Evolutionary conservation across 2,329 filamentous ascomycete species (phyloP).

Genomic region (Nectriaceae sp.): DNA sequence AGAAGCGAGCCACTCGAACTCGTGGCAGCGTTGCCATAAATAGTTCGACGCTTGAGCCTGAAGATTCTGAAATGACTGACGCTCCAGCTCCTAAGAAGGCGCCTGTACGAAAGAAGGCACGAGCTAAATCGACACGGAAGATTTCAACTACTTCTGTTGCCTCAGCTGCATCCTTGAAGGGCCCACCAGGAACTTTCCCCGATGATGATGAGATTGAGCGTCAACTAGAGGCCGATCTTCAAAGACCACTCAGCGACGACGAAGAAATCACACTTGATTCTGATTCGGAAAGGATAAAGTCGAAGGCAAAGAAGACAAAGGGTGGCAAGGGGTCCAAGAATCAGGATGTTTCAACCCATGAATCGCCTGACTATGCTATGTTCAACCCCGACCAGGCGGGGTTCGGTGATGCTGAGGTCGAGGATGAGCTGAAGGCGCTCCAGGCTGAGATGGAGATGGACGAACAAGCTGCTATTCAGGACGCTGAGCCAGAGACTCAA

Average conservation of each 20-base stretch:
- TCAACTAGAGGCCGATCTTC: slow-evolving; percentile 65
- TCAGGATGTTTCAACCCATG: slow-evolving; percentile 24
- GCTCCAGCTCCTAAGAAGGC: slow-evolving; percentile 31
- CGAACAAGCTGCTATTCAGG: slow-evolving; percentile 23
- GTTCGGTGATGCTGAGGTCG: slow-evolving; percentile 49
- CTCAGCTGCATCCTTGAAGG: slow-evolving; percentile 48
- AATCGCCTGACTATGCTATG: slow-evolving; percentile 50
- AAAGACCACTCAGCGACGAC: slow-evolving; percentile 55
- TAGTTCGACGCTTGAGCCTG: slow-evolving; percentile 38
- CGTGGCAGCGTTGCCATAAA: slow-evolving; percentile 49
- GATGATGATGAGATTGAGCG: slow-evolving; percentile 68
- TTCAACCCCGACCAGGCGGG: slow-evolving; percentile 50
- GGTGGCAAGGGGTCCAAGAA: slow-evolving; percentile 31
- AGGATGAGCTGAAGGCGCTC: slow-evolving; percentile 52
- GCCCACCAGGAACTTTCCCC: slow-evolving; percentile 45
- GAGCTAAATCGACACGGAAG: slow-evolving; percentile 35
- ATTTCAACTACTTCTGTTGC: slow-evolving; percentile 53
- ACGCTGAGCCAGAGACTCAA: slow-evolving; percentile 4
- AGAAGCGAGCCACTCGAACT: slow-evolving; percentile 59
- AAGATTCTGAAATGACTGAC: slow-evolving; percentile 44
- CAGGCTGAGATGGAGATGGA: slow-evolving; percentile 51
- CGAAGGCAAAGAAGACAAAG: slow-evolving; percentile 32
- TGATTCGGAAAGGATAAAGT: slow-evolving; percentile 45
- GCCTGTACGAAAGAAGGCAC: slow-evolving; percentile 42
- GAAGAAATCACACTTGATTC: slow-evolving; percentile 51